Conservation (phyloP, 257 asterid genomes). For the Ballota nigra region DNA sequence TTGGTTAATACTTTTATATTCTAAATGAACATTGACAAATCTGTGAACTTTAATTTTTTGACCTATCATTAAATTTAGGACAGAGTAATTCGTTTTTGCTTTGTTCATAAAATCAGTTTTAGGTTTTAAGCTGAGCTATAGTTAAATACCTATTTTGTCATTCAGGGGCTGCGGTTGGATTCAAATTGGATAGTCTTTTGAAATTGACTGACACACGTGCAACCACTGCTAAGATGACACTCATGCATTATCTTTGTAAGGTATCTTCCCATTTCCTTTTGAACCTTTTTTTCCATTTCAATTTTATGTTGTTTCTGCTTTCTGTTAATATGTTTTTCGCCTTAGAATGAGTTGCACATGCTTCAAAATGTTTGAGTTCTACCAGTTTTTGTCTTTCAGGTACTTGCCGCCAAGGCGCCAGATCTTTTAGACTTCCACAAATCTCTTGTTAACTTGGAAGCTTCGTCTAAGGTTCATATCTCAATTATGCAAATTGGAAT, state of each 20-base stretch:
- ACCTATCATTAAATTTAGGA: neutral
- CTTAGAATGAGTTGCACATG: neutral
- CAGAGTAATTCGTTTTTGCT: neutral
- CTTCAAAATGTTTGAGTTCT: conserved; percentile 4
- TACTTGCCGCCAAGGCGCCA: conserved; percentile 39
- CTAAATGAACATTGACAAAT: neutral
- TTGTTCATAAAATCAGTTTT: conserved; percentile 18
- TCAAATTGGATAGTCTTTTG: conserved; percentile 90
- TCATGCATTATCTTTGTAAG: conserved; percentile 96
- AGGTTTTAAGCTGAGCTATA: conserved; percentile 8
- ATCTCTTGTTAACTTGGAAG: conserved; percentile 48
- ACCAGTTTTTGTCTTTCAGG: conserved; percentile 31
- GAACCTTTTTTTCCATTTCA: conserved; percentile 13
- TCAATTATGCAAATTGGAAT: neutral
- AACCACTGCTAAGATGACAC: conserved; percentile 78
- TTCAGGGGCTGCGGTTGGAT: conserved; percentile 89
- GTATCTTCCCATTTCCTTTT: conserved; percentile 31
- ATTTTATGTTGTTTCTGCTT: conserved; percentile 11
- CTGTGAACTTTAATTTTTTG: neutral
- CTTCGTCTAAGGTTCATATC: conserved; percentile 51
- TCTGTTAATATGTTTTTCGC: neutral
- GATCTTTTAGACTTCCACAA: conserved; percentile 44
- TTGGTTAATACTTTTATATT: neutral
- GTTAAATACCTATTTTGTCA: conserved; percentile 1
- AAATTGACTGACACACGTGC: conserved; percentile 94